Conservation (phyloP, 2,329 filamentous ascomycete species). For the Epicoccum nigrum region DNA sequence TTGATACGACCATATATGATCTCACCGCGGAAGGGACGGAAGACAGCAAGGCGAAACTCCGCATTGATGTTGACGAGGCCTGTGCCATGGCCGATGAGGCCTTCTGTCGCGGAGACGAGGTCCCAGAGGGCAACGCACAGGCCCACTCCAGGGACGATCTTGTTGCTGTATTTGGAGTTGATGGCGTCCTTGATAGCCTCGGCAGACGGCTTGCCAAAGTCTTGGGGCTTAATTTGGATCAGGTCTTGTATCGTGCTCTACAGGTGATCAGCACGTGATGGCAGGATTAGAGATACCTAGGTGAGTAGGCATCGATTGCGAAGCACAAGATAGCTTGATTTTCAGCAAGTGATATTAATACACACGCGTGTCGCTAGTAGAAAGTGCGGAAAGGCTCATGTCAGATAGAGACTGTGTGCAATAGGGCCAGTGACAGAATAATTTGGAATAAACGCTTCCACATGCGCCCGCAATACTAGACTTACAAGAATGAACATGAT, state of each 20-base stretch:
- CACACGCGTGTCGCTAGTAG: too few species aligned
- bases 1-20: conserved; percentile 86
- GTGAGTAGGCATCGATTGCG: too few species aligned
- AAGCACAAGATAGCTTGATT: too few species aligned
- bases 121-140: conserved; percentile 95
- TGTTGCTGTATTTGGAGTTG: conserved; percentile 96
- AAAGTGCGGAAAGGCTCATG: not conserved
- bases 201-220: conserved; percentile 82
- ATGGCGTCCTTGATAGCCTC: conserved; percentile 95
- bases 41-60: conserved; percentile 94
- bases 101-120: conserved; percentile 85
- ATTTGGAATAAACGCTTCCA: not conserved
- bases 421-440: not conserved
- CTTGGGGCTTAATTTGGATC: conserved; percentile 87
- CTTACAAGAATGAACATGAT: conserved; percentile 51
- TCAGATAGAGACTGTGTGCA: too few species aligned
- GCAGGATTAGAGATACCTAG: too few species aligned
- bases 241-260: conserved; percentile 94
- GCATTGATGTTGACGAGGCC: conserved; percentile 94
- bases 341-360: too few species aligned
- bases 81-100: conserved; percentile 89
- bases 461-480: not conserved
- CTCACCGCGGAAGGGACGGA: conserved; percentile 94
- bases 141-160: conserved; percentile 93
- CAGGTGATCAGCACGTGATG: not conserved